Evolutionary conservation across 768 basidiomycete species (phyloP), one percentile per base, ranked within the genome.

Genomic region (Auriculariales sp.): DNA sequence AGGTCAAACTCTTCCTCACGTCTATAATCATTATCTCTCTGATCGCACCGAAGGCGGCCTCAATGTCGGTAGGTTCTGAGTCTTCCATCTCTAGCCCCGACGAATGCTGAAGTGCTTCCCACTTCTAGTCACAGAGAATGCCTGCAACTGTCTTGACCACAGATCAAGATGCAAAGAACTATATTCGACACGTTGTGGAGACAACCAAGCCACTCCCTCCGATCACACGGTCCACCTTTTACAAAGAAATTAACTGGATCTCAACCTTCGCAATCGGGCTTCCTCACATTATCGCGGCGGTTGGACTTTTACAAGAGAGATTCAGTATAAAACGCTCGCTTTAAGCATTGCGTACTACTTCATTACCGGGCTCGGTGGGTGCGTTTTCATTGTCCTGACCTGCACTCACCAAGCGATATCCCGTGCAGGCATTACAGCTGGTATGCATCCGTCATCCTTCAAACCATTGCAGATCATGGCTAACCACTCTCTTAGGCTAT

Each of bases 331-430:
- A 59, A 94, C 91, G 0, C 58, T 68, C 24, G 47, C 76, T 7
- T 92, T 80, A 66, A 66, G 78, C 15, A 62, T 75, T 25, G 58
- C 72, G 15, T 93, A 89, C 69, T 94, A 91, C 69, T 66, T 81
- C 55, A 84, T 83, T 64, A 85, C 86, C n/a, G 88, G 91, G 75
- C 68, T 92, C 53, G 84, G 88, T 79, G 61, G 57, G 53, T 60
- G 53, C 30, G 50, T 28, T 12, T 34, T 33, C 30, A 19, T 19
- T 11, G 6, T 49, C 10, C 22, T 22, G 19, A 44, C 36, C 54
- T 12, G 30, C 36, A 49, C 34, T 51, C 50, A 50, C 54, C 49
- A 54, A 27, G 54, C 57, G 22, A 57, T 36, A n/a, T 44, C 52
- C 15, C 32, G 31, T 49, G 29, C 54, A 72, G 72, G 73, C 49